Base-by-base conservation (phyloP, 2,329 filamentous ascomycete genomes). In the Pyrenophora graminea region DNA sequence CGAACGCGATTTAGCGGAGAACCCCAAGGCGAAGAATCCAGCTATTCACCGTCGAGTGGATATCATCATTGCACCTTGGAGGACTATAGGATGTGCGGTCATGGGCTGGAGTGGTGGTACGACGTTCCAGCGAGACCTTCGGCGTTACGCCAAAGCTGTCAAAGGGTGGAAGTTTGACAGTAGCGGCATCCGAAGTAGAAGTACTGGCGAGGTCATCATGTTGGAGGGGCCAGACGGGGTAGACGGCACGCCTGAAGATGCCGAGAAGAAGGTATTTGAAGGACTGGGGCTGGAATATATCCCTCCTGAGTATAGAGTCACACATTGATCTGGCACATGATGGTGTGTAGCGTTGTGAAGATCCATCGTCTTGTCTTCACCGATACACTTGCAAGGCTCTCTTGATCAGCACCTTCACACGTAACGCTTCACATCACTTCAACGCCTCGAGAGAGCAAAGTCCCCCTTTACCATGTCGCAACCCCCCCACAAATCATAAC, bases 41-140 rank as follows among this genome's bases (percentile, higher is more conserved):
- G 90, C 91, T 61, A 81, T 82, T 1, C 93, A 96, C 68, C 84
- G 91, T 17, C 82, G 93, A 39, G 92, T 97, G 1, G 93, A 97
- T 68, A 96, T 97, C 51, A 93, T 97, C 59, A 80, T 97, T 55
- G 86, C 85, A 18, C 91, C 92, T 0, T 97, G 93, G 90, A 87
- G 86, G 48, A 96, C 91, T 0, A 85, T 89, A 0, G 93, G 94
- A 0, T 97, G 91, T 62, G 93, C 92, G 0, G 81, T 97, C 3
- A 76, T 93, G 15, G 92, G 91, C 1, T 97, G 93, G 94, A 88
- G 84, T 13, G 90, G 91, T 1, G 93, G 86, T 1, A 96, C 87
- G 0, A 97, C 91, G 0, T 97, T 97, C 61, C 85, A 97, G 76
- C 80, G 93, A 19, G 94, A 97, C 71, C 70, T 97, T 46, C 79